phyloP scores from a whole-genome alignment of 495 filamentous ascomycete species.

The Podospora sp. region DNA sequence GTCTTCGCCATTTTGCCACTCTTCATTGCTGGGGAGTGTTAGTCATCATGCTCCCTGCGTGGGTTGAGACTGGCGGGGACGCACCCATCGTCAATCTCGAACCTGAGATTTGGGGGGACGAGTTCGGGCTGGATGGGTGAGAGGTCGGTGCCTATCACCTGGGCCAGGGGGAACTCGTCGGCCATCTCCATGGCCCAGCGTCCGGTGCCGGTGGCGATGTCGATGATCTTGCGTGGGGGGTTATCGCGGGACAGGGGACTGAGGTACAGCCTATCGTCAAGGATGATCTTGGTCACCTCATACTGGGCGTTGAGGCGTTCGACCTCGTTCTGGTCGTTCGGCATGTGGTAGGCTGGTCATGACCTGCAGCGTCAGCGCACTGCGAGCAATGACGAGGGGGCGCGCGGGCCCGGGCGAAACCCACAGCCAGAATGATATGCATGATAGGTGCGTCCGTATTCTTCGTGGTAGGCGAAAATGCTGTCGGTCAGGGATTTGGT shows the following conservation, averaged over 20 bases:
- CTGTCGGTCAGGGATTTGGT: slow-evolving; percentile 13
- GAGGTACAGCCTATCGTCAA: slow-evolving; percentile 21
- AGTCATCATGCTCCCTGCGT: not conserved
- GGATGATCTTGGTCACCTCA: slow-evolving; percentile 16
- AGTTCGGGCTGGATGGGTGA: slow-evolving; percentile 49
- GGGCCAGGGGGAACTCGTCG: slow-evolving; percentile 28
- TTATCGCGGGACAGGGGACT: slow-evolving; percentile 13
- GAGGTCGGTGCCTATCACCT: slow-evolving; percentile 38
- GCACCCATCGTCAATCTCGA: slow-evolving; percentile 44
- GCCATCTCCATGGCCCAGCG: slow-evolving; percentile 35
- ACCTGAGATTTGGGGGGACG: slow-evolving; percentile 40
- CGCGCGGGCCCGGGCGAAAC: not conserved
- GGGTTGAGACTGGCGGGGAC: no score
- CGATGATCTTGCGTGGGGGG: slow-evolving; percentile 24
- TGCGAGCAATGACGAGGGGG: not conserved
- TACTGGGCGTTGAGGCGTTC: slow-evolving; percentile 22
- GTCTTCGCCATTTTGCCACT: slow-evolving; percentile 9
- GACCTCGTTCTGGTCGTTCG: slow-evolving; percentile 26
- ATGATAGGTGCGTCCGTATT: slow-evolving; percentile 57
- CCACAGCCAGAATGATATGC: slow-evolving; percentile 43
- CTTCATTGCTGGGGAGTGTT: not conserved
- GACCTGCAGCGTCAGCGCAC: no score
- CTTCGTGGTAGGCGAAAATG: slow-evolving; percentile 28
- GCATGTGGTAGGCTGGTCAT: slow-evolving; percentile 16
- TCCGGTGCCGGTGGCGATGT: slow-evolving; percentile 32